phyloP scores from a whole-genome alignment of 345 rosid species.

The Anacardium occidentale region DNA sequence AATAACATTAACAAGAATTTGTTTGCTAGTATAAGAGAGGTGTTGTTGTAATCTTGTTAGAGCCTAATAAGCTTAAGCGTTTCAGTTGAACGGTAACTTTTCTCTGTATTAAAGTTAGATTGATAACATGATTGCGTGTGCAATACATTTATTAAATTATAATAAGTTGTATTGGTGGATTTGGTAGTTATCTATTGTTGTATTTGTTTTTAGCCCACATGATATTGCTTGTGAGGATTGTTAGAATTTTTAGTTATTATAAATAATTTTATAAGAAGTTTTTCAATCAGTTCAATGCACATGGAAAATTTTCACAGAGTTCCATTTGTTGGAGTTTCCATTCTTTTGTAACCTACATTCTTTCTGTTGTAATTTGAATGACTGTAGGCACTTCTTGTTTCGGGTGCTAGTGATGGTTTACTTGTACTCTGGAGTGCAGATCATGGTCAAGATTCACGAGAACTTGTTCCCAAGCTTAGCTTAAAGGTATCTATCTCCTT shows the following conservation, averaged over 20 bases:
- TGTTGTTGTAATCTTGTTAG: too few species aligned
- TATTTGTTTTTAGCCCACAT: too few species aligned
- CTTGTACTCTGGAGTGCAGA: conserved; percentile 97
- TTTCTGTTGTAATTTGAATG: conserved; percentile 13
- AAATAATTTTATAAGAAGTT: background rate
- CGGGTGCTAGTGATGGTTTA: conserved; percentile 94
- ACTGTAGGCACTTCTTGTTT: conserved; percentile 91
- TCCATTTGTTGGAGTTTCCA: background rate
- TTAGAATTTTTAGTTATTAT: background rate
- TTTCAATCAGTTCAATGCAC: background rate
- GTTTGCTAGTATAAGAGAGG: too few species aligned
- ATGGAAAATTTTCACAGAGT: background rate
- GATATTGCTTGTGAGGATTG: background rate
- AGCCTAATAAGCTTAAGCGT: too few species aligned
- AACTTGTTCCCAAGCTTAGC: conserved; percentile 95
- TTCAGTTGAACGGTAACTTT: too few species aligned
- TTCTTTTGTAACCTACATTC: background rate
- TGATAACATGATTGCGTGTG: too few species aligned
- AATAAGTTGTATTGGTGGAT: too few species aligned
- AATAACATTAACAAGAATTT: too few species aligned
- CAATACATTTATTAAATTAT: too few species aligned
- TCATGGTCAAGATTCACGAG: conserved; percentile 88
- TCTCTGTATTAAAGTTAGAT: too few species aligned
- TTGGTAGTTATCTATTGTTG: too few species aligned
- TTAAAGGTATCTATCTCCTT: conserved; percentile 53